Evolutionary conservation across 225 moss, liverwort and hornwort species (phyloP), one percentile per base, ranked within the genome.

Genomic region (Ulota crispa): DNA sequence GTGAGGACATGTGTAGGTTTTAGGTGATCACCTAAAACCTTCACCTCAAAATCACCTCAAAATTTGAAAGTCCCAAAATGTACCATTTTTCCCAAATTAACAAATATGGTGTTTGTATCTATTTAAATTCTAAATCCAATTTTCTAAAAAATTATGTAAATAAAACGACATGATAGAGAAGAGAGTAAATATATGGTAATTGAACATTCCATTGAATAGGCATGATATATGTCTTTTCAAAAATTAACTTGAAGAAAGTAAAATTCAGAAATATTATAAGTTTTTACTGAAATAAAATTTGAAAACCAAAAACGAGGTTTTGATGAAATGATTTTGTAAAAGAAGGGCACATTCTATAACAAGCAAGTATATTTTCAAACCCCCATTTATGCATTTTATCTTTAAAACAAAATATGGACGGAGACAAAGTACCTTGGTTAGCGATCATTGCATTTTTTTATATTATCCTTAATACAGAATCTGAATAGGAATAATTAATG

Each of bases 401-500:
- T 0, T 0, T 0, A 24, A 4, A 50, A 19, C 0, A 21, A 15
- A 3, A 43, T 0, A 82, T 82, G 78, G 62, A 73, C 68, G 54
- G 5, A 12, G 27, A 26, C 34, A 3, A 73, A 26, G 69, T 63
- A 4, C 74, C 78, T 42, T 86, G 68, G 85, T 68, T 78, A 10
- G 82, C 68, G 52, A 23, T 82, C 8, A 78, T 85, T 68, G 68
- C 82, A 61, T 73, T 85, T 0, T 54, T 82, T 4, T 82, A 78
- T 8, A 82, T 82, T 5, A 85, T 82, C 31, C 4, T 78, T 20
- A 68, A 78, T 4, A 63, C 9, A 3, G 60, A 85, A 61, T 14
- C 39, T 0, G 0, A 72, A 42, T 15, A 41, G 2, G 0, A 54
- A 61, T 26, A 11, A 32, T 26, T 21, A 21, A 24, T 24, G 7